These are phyloP conservation scores for Prunus padus DNA, from an alignment of 306 rosid genomes.

Conservation along the genomic window DNA sequence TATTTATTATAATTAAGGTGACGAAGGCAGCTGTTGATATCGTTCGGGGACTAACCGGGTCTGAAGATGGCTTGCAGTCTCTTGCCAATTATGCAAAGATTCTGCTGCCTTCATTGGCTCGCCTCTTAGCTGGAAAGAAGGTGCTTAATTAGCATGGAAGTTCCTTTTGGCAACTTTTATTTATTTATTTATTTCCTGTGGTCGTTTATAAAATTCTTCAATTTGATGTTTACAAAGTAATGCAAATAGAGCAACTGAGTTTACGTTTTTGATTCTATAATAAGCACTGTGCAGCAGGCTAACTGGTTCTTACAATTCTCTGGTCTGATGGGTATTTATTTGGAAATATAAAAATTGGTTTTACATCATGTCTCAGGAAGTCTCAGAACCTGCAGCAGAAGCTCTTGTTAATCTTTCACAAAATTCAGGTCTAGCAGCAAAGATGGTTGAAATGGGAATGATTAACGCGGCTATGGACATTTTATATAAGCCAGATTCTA, in stretches of 20 bases:
- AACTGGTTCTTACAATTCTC: background rate
- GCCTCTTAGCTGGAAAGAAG: constrained; percentile 61
- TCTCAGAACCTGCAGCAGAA: constrained; percentile 79
- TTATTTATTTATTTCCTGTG: too few relatives aligned
- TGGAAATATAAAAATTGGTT: background rate
- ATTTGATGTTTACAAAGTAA: background rate
- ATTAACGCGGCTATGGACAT: constrained; percentile 64
- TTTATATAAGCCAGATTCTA: constrained; percentile 58
- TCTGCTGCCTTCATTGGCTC: constrained; percentile 55
- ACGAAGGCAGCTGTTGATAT: constrained; percentile 83
- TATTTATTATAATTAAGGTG: constrained; percentile 32
- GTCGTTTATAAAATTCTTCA: background rate
- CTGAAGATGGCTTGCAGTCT: constrained; percentile 79
- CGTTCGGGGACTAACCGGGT: constrained; percentile 86
- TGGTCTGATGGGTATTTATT: background rate
- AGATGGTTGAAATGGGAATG: constrained; percentile 63
- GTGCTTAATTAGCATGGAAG: constrained; percentile 19
- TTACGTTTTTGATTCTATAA: background rate
- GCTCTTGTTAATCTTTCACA: constrained; percentile 92
- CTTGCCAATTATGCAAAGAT: constrained; percentile 47
- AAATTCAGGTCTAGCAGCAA: constrained; percentile 52
- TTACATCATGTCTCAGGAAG: constrained; percentile 57
- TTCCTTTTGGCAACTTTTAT: background rate
- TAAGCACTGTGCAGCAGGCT: background rate
- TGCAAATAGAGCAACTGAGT: background rate